Conservation (phyloP, 2,329 filamentous ascomycete genomes). For the Aspergillus neotritici region DNA sequence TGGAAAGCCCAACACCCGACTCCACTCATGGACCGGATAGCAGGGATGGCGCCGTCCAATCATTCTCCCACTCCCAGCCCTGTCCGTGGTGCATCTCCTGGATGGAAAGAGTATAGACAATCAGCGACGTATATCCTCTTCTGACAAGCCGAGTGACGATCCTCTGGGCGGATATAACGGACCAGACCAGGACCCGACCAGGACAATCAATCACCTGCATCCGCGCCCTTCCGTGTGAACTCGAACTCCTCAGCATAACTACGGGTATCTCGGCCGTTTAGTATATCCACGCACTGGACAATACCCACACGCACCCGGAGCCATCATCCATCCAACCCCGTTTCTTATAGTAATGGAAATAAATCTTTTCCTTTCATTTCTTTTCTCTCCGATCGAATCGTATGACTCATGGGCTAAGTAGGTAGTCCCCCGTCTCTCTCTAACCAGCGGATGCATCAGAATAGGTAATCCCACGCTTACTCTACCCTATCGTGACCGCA, state of each 20-base stretch:
- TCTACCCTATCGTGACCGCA: too few species aligned
- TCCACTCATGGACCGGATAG: not conserved
- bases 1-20: not conserved
- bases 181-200: not conserved
- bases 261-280: too few species aligned
- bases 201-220: not conserved
- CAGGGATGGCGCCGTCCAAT: not conserved
- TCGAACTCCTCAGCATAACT: not conserved
- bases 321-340: too few species aligned
- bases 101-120: too few species aligned
- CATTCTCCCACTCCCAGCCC: not conserved
- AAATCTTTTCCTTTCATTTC: constrained; percentile 1
- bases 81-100: not conserved
- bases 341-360: not conserved
- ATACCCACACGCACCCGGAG: constrained; percentile 6
- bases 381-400: not conserved
- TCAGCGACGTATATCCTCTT: constrained; percentile 7
- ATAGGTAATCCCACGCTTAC: too few species aligned
- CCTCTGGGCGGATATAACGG: constrained; percentile 9
- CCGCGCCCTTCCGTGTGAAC: constrained; percentile 4
- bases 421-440: too few species aligned
- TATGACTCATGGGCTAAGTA: not conserved
- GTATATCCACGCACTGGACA: not conserved
- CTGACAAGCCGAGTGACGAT: constrained; percentile 18
- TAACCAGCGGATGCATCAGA: too few species aligned